Percentiles rank a stretch among this genome's conserved stretches.
phyloP scores from a whole-genome alignment of 305 asterid genomes.

The Fraxinus albicans region DNA sequence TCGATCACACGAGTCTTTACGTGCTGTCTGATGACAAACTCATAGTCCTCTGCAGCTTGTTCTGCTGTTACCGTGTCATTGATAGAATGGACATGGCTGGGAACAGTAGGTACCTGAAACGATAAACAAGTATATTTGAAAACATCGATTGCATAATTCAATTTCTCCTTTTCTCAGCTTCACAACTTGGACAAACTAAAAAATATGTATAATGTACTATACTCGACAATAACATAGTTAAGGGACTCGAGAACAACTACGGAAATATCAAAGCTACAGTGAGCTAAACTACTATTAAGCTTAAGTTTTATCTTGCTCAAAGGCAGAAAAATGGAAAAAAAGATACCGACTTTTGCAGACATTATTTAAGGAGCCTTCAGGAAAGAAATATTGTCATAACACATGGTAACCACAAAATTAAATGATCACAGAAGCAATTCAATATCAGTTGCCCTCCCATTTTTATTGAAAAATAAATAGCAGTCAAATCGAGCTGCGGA shows the following conservation, averaged over 20 bases:
- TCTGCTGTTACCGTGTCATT: conserved; percentile 75
- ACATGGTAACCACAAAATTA: not conserved
- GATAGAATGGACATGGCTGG: conserved; percentile 77
- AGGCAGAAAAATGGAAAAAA: not conserved
- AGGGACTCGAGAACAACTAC: not conserved
- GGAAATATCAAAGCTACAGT: not conserved
- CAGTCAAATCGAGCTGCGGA: not conserved
- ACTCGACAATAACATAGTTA: not conserved
- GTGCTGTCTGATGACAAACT: conserved; percentile 77
- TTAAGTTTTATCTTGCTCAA: not conserved
- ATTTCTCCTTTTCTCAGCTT: not conserved
- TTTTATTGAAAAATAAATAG: not conserved
- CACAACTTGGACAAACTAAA: not conserved
- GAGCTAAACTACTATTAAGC: not conserved
- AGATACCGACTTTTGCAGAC: not conserved
- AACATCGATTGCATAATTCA: not conserved
- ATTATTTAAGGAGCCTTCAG: not conserved
- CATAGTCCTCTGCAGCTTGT: conserved; percentile 84
- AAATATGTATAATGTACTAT: not conserved
- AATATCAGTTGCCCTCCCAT: not conserved
- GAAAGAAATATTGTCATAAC: not conserved
- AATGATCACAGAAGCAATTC: not conserved
- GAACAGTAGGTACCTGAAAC: conserved; percentile 71
- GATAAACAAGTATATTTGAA: not conserved
- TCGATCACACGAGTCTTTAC: conserved; percentile 72